Base-by-base conservation (phyloP, 2,329 filamentous ascomycete species). In the Paecilomyces sp. region DNA sequence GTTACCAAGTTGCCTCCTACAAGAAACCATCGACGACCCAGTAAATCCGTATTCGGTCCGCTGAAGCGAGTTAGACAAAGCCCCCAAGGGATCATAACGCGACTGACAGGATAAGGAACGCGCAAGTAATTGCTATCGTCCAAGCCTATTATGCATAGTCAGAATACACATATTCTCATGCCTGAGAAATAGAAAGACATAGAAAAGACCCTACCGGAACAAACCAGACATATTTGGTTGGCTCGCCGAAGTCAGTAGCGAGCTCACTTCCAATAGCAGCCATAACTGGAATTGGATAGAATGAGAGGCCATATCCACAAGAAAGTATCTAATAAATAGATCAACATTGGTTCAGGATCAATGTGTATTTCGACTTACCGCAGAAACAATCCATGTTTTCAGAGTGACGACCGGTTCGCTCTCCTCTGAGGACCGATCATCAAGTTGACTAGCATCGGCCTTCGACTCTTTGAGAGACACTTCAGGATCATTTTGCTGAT, bases 21-120 rank as follows among this genome's bases (percentile, higher is more conserved):
- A 51, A 80, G 67, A 63, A 80, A 80, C 76, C 76, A 80, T 33
- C 78, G 71, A 58, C 80, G 74, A 13, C 80, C 79, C 22, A 81
- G 74, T 12, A 81, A 68, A 66, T 82, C 79, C 11, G 76, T 79
- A 65, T 81, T 81, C 5, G 78, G 68, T 36, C 74, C 73, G 57
- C 70, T 65, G 57, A 18, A 28, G 30, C 18, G 13, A 28, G n/a
- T 63, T 36, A 60, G 34, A 13, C 31, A 13, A 34, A 36, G 6
- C 24, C 25, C 18, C 3, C 4, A 28, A 18, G 18, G 6, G 25
- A 22, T 12, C 18, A 13, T 36, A 13, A n/a, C 22, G 56, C 54
- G 25, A 54, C 64, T 58, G 60, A 64, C 73, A 71, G 75, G 33
- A 75, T 69, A 69, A 77, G 74, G 61, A 78, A 78, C 2, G 70